Percentiles rank a stretch among this genome's conserved stretches.
Conservation (phyloP, 176 grass and related monocot genomes). For the Lolium multiflorum region DNA sequence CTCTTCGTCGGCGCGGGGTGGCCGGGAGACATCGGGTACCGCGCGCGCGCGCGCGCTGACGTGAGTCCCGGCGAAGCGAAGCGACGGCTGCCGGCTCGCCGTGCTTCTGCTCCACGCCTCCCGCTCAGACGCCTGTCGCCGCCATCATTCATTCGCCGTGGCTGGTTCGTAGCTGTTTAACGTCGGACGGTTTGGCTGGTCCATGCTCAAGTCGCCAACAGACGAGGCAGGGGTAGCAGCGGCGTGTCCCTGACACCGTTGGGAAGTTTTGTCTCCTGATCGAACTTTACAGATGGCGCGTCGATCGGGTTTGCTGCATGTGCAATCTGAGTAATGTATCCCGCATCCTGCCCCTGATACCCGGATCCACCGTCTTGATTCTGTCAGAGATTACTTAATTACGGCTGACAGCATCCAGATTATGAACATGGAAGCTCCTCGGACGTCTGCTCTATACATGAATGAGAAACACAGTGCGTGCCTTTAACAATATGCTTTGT, state of each 20-base stretch:
- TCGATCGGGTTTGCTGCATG: not conserved
- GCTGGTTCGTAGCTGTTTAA: not conserved
- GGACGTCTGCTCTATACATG: not conserved
- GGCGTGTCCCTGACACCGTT: not conserved
- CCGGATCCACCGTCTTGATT: slow-evolving; percentile 20
- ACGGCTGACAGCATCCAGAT: not conserved
- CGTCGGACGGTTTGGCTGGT: not conserved
- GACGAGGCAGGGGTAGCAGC: not conserved
- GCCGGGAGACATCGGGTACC: slow-evolving; percentile 32
- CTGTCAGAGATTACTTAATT: not conserved
- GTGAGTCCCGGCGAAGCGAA: slow-evolving; percentile 21
- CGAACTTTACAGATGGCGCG: slow-evolving; percentile 17
- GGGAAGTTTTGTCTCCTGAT: not conserved
- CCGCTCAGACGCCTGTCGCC: slow-evolving; percentile 10
- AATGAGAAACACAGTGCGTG: not conserved
- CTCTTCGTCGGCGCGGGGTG: not conserved
- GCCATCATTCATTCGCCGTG: slow-evolving; percentile 31
- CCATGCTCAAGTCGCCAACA: not conserved
- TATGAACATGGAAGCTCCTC: slow-evolving; percentile 1
- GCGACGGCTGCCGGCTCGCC: slow-evolving; percentile 46
- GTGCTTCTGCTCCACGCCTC: slow-evolving; percentile 29
- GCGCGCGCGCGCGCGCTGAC: not conserved
- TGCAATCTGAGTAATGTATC: not conserved
- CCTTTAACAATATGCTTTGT: not conserved
- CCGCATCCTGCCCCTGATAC: not conserved